Base-by-base conservation (phyloP, 768 basidiomycete genomes). In the Psilocybe tampanensis region DNA sequence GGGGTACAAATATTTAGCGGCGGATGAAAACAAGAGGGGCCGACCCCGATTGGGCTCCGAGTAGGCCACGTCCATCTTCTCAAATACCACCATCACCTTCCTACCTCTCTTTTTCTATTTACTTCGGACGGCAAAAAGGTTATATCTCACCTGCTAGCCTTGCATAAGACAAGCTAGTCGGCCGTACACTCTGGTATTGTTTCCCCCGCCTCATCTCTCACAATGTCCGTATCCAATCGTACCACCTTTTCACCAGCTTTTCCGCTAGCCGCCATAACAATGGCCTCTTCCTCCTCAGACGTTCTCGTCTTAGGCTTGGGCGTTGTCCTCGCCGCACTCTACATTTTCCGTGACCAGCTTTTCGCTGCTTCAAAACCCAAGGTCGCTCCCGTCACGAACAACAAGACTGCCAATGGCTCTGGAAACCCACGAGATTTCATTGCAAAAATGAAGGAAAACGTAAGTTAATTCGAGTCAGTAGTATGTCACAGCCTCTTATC, bases 361-460 rank as follows among this genome's bases (percentile, higher is more conserved):
- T 92, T 92, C 63, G 71, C 84, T 56, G 76, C 86, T 8, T 80
- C 87, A 19, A 86, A 88, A 62, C 82, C 84, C 19, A 90, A 87
- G 69, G 64, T 76, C 9, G 74, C 79, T 32, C 78, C 86, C 0
- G 56, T 78, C 34, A 56, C 69, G 21, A 52, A 79, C 23, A 70
- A 81, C 29, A 80, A 81, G 52, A 73, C 75, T 39, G 69, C 77
- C 36, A 89, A 89, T 77, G 90, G 86, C 47, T 84, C 83, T 55
- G 89, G 86, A 1, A 94, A 97, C 67, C 94, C 95, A n/a, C 80
- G 95, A 43, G 94, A 98, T 72, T 97, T 97, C 68, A 82, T 97
- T 41, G 85, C 86, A 12, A 95, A 95, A 78, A 95, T 98, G 94
- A 91, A 94, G 76, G 86, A 89, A 59, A 88, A 86, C 39, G 96